Base-by-base conservation (phyloP, 2,329 filamentous ascomycete species). In the Claviceps monticola region DNA sequence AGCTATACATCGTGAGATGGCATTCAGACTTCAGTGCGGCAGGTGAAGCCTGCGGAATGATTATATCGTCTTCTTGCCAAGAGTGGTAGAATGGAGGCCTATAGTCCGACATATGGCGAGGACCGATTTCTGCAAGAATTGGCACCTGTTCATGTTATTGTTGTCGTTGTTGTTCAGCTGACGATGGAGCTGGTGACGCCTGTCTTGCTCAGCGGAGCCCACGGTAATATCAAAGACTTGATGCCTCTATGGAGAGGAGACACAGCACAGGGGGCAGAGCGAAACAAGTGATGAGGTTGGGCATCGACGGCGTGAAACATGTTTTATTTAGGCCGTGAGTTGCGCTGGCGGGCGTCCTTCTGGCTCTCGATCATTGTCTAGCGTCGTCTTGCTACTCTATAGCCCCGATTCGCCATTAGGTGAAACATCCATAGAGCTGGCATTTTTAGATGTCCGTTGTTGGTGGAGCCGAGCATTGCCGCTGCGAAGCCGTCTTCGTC, bases 321-420 rank as follows among this genome's bases (percentile, higher is more conserved):
- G 26, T 44, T 29, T 1, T 6, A 6, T 14, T n/a, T 36, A 44
- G 17, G 9, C 7, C 23, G 5, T 19, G 29, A n/a, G 29, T 38
- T 37, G 43, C 8, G 9, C 23, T 37, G 17, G 42, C 11, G 3
- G 13, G 21, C 26, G 26, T 23, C n/a, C n/a, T 36, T 36, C 21
- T 48, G 26, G 19, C 45, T n/a, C 6, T 38, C 48, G 42, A 23
- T 52, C 47, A 19, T 45, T 23, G 17, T 46, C 34, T 4, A 45
- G 44, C 48, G 48, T 17, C 39, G 51, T 34, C 38, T 49, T 9
- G 34, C 48, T 52, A 21, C 51, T 52, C 62, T 70, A 70, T 59
- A 80, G 71, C 64, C 79, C 77, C 37, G 76, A 78, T 62, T 80
- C 76, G 50, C 75, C 76, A 54, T 79, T 79, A 4, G 74, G 67